Percentiles rank a stretch among this genome's conserved stretches.
These are phyloP conservation scores for Leccinellum rugosiceps DNA, from an alignment of 768 basidiomycete species.

Conservation along the genomic window DNA sequence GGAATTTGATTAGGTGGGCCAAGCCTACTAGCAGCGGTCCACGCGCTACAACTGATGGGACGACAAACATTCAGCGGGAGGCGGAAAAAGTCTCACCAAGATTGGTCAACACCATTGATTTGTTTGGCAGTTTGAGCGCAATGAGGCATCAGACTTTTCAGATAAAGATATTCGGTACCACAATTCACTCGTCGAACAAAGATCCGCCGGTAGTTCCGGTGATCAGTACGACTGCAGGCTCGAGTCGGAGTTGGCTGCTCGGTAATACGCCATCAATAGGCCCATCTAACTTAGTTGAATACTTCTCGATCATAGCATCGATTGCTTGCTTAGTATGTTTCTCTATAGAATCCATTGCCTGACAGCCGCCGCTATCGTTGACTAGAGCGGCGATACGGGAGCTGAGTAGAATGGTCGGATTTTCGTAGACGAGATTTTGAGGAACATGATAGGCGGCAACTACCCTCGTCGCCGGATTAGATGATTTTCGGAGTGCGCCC, in stretches of 20 bases:
- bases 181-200: constrained; percentile 12
- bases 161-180: too few species aligned
- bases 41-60: too few species aligned
- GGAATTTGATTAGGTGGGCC: too few species aligned
- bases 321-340: constrained; percentile 26
- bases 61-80: too few species aligned
- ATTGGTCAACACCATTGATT: too few species aligned
- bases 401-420: constrained; percentile 41
- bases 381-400: constrained; percentile 16
- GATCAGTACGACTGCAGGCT: constrained; percentile 30
- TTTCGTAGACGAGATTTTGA: constrained; percentile 33
- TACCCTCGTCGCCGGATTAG: constrained; percentile 25
- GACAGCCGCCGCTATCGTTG: background rate
- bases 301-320: constrained; percentile 40
- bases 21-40: too few species aligned
- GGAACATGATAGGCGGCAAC: constrained; percentile 25
- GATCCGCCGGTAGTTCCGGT: constrained; percentile 43
- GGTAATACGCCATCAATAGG: constrained; percentile 9
- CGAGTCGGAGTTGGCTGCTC: background rate
- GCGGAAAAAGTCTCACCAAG: too few species aligned
- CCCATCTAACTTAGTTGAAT: constrained; percentile 22
- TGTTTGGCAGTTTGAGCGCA: too few species aligned
- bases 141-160: too few species aligned
- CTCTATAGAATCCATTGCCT: background rate
- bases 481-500: constrained; percentile 29